Base-by-base conservation (phyloP, 139 green algal genomes). In the Closterium sp. region DNA sequence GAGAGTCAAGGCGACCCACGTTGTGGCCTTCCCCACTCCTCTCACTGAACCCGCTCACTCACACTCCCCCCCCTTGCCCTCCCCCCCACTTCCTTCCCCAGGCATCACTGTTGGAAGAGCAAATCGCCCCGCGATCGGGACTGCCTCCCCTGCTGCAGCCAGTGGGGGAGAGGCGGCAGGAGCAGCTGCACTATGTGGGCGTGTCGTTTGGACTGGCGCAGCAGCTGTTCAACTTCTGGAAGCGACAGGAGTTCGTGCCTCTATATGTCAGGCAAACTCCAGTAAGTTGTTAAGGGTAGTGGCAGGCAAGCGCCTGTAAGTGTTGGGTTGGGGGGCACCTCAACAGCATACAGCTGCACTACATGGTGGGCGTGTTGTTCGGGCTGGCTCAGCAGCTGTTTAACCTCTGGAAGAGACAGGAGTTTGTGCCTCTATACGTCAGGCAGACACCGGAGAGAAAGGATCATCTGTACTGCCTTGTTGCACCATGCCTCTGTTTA, bases 221-320 rank as follows among this genome's bases (percentile, higher is more conserved):
- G 92, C 88, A 95, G 87, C 96, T 99, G n/a, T 97, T 96, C 94
- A 97, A 95, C 93, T 99, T 99, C 94, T 99, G 98, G 98, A 91
- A 92, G 12, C 95, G 95, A 43, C 92, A 91, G 6, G 95, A 94
- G 33, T 99, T 97, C 93, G 30, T 94, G 84, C 97, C 98, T 0
- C 91, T 99, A 33, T 99, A 99, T 96, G 91, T 99, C 64, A 95
- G 98, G 0, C 97, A 99, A 94, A 98, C 95, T 23, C 90, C 97
- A 31, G 96, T 92, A 9, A 92, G 89, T 23, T 25, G 84, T 87
- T 12, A 12, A 36, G 84, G 9, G 84, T 21, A 33, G 84, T 87
- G 84, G 9, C 9, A 16, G n/a, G 64, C 64, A 83, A 16, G 16
- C 64, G 64, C 64, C 64, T 83, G 64, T 83, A 16, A 83, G 64